Evolutionary conservation across 306 rosid genomes (phyloP), one percentile per base, ranked within the genome.

Genomic region (Elaeagnus macrophylla): DNA sequence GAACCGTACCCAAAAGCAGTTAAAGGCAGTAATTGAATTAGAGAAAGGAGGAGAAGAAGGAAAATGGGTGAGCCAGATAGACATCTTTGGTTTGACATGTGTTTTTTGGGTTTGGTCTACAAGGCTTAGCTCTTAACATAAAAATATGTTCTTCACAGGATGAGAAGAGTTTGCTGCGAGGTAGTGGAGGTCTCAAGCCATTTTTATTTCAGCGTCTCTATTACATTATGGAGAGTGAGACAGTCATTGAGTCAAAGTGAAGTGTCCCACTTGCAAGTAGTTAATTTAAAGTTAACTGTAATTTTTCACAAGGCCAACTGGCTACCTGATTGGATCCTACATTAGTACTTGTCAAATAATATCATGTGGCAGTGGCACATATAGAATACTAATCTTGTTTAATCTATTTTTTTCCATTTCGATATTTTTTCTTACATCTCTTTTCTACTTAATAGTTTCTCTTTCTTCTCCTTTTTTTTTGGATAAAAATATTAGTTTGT

Each of bases 1-100:
- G 73, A 62, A 14, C 95, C 95, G 15, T 83, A 86, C 9, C 79
- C 82, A 20, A 62, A 48, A 6, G 75, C 67, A 18, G 12, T 20
- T n/a, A 58, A 37, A 54, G 43, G 56, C 39, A 63, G 67, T 35
- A 63, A 0, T 69, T 40, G 52, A 49, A 70, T 63, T 53, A 68
- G 59, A 8, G 39, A 64, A 45, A 75, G 43, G 15, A 46, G 1
- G 14, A 57, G 19, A 17, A 52, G 16, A 17, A 62, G 5, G 19
- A 43, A 43, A 61, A 35, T n/a, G 60, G 65, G 51, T 51, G 18
- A 53, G 16, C 64, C 45, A 39, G 9, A 51, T 48, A 60, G 60
- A 55, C 51, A 39, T 41, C 1, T 19, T 15, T 48, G 70, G 54
- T 59, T 54, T 67, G 67, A 74, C 87, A 86, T 85, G 14, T 39